Percentiles rank a stretch among this genome's conserved stretches.
These are phyloP conservation scores for Ilyonectria mors-panacis DNA, from an alignment of 2,329 filamentous ascomycete genomes.

Conservation along the genomic window DNA sequence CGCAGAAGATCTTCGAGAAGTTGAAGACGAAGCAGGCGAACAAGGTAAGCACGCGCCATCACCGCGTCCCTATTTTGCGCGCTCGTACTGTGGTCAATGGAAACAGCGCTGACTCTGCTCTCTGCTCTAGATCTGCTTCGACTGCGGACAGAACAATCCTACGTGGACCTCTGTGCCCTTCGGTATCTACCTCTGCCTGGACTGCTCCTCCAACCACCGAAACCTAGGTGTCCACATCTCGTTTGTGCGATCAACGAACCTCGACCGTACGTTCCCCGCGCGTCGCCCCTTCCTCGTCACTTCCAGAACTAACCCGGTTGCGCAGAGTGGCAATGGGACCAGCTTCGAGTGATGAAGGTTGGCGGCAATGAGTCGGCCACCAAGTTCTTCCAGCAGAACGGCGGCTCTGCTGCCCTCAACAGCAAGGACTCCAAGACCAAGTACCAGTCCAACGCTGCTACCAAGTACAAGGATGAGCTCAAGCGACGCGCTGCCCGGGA, in stretches of 20 bases:
- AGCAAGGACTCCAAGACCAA: conserved; percentile 98
- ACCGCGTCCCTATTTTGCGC: neutral
- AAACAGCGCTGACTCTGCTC: conserved; percentile 27
- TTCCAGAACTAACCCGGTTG: conserved; percentile 35
- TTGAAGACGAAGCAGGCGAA: conserved; percentile 95
- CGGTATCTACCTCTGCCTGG: conserved; percentile 97
- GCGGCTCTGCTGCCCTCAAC: conserved; percentile 91
- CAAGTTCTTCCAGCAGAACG: conserved; percentile 98
- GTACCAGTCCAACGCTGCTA: conserved; percentile 93
- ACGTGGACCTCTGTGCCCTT: conserved; percentile 99
- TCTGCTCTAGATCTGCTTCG: conserved; percentile 88
- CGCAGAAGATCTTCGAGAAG: conserved; percentile 98
- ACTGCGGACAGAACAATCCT: conserved; percentile 97
- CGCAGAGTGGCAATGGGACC: conserved; percentile 98
- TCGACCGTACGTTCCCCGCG: conserved; percentile 82
- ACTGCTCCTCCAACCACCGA: conserved; percentile 96
- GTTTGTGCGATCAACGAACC: conserved; percentile 97
- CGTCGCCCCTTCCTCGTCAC: conserved; percentile 8
- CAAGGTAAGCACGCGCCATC: conserved; percentile 74
- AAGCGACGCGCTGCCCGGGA: conserved; percentile 88
- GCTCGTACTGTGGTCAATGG: neutral
- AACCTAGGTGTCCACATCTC: conserved; percentile 99
- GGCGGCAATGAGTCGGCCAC: conserved; percentile 98
- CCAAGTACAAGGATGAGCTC: conserved; percentile 98
- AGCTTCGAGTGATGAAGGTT: conserved; percentile 97